Base-by-base conservation (phyloP, 345 rosid genomes). In the Cochlearia excelsa region DNA sequence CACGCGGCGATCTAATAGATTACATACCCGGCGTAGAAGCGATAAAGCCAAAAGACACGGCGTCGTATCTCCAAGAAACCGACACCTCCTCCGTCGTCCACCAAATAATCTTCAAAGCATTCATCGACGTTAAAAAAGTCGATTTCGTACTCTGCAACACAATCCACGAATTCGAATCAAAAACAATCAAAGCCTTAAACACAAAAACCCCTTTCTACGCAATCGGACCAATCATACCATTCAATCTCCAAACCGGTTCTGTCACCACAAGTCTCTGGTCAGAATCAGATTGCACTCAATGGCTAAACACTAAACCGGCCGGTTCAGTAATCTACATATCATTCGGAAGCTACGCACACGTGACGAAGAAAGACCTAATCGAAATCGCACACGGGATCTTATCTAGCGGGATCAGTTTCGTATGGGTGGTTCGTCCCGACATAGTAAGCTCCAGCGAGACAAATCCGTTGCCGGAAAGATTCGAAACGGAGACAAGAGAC, bases 351-450 rank as follows among this genome's bases (percentile, higher is more conserved):
- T 84, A 82, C 44, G 96, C 93, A 0, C 98, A 83, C n/a, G 73
- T 74, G 0, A 73, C 76, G 0, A 80, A 78, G 54, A 45, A 43
- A 2, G 90, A 86, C 63, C 57, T 88, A 0, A 30, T 11, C 2
- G 88, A 86, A 67, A 86, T 86, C 47, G 96, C 95, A 0, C 29
- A 68, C 0, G 98, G 93, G 59, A 78, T 92, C 7, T 38, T 62
- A 3, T 46, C 39, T 5, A 83, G 95, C 46, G 42, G 61, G 31
- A 95, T 83, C 30, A 74, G 59, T 41, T 92, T 88, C 65, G 42
- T 92, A n/a, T 88, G 95, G 98, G 96, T 86, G 61, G 84, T 92
- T 8, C 74, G 90, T 1, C 80, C 86, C 1, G 96, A 88, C 42
- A 82, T 88, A 6, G 90, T 88, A 1, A 84, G 88, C 78, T 80